These are phyloP conservation scores for Nakaseomyces glabratus DNA, from an alignment of 1,139 yeast genomes.

Conservation along the genomic window DNA sequence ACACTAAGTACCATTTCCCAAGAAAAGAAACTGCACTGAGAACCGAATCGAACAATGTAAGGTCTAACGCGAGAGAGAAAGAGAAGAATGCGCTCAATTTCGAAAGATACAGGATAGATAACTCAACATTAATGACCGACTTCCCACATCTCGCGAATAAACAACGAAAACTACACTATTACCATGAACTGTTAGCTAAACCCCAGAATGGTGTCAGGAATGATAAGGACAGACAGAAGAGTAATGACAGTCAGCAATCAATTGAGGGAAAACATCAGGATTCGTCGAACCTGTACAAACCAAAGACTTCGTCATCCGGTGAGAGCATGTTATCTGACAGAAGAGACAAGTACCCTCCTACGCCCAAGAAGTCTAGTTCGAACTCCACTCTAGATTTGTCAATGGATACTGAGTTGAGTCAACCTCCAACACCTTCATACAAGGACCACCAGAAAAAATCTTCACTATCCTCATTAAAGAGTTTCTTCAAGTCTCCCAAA, in stretches of 20 bases:
- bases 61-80: background rate
- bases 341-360: constrained; percentile 2
- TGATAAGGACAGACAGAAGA: background rate
- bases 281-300: constrained; percentile 1
- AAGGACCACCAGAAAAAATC: constrained; percentile 26
- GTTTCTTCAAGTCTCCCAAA: constrained; percentile 27
- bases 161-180: constrained; percentile 4
- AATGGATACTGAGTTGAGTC: constrained; percentile 2
- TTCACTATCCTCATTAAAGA: constrained; percentile 26
- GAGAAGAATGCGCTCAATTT: constrained; percentile 1
- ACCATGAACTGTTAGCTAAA: constrained; percentile 1
- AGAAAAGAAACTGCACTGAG: background rate
- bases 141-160: constrained; percentile 3
- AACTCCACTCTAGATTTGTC: constrained; percentile 3
- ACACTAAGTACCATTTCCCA: constrained; percentile 1
- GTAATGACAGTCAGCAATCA: background rate
- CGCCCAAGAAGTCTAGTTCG: constrained; percentile 4
- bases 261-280: background rate
- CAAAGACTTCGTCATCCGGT: background rate
- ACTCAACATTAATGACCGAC: constrained; percentile 1
- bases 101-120: constrained; percentile 8
- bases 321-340: constrained; percentile 1
- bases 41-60: background rate
- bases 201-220: background rate
- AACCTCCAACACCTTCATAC: constrained; percentile 12